A percentile compares a stretch with the other conserved stretches of the same genome.
Evolutionary conservation across 805 yeast species (phyloP).

Genomic region (Monosporozyma siamensis): DNA sequence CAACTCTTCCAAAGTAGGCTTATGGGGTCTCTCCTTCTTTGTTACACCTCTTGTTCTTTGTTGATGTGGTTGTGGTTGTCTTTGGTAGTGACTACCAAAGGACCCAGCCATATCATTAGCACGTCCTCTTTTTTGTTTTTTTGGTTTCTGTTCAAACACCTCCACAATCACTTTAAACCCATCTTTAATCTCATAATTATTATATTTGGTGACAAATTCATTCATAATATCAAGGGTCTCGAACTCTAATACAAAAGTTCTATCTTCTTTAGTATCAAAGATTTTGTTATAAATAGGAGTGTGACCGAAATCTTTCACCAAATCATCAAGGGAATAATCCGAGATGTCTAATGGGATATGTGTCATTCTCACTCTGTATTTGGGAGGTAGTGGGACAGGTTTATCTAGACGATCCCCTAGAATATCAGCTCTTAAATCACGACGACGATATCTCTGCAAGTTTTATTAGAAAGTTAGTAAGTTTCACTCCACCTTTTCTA

Average conservation of each 20-base stretch:
- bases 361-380: constrained; percentile 18
- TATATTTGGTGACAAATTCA: constrained; percentile 17
- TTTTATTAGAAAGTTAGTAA: constrained; percentile 2
- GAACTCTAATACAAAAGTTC: constrained; percentile 26
- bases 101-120: constrained; percentile 5
- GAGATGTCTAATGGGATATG: constrained; percentile 25
- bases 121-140: background rate
- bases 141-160: constrained; percentile 10
- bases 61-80: background rate
- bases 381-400: constrained; percentile 9
- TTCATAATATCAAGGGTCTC: constrained; percentile 15
- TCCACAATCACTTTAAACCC: constrained; percentile 16
- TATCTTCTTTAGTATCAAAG: constrained; percentile 22
- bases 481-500: no score
- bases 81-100: constrained; percentile 13
- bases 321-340: constrained; percentile 26
- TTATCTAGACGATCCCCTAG: constrained; percentile 16
- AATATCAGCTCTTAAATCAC: constrained; percentile 21
- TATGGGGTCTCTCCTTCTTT: constrained; percentile 1
- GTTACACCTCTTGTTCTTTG: background rate
- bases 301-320: constrained; percentile 23
- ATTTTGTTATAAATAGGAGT: constrained; percentile 16
- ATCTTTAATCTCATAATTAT: constrained; percentile 18
- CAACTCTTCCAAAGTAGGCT: constrained; percentile 19
- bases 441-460: constrained; percentile 25